Evolutionary conservation across 495 filamentous ascomycete species (phyloP).

Genomic region (Bacidia gigantensis): DNA sequence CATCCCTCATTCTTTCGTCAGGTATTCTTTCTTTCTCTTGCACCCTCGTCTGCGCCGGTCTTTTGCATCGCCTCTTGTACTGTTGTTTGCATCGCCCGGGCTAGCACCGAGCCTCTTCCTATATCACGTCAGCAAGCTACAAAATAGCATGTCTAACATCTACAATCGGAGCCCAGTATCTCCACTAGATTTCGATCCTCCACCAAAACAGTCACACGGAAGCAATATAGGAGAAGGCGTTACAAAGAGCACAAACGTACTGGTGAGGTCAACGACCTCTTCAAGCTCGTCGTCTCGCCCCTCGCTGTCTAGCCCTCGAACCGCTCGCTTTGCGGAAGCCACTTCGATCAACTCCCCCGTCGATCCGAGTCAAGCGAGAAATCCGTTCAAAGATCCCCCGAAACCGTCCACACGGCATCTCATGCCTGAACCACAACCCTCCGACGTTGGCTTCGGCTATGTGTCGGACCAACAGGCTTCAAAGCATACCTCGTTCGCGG

Average conservation of each 20-base stretch:
- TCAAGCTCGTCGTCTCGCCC: conserved; percentile 37
- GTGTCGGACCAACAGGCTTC: conserved; percentile 44
- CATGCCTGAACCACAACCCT: conserved; percentile 52
- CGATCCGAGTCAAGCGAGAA: conserved; percentile 36
- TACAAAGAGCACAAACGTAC: conserved; percentile 9
- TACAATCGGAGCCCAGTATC: conserved; percentile 1
- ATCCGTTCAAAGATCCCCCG: conserved; percentile 58
- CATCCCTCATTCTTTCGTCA: conserved; percentile 1
- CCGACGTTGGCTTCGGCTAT: conserved; percentile 87
- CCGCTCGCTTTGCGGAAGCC: conserved; percentile 81
- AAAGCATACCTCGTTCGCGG: conserved; percentile 34
- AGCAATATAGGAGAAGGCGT: conserved; percentile 8
- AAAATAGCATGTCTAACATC: conserved; percentile 18
- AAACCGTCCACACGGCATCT: conserved; percentile 36
- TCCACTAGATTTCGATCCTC: conserved; percentile 6
- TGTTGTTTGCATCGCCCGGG: background rate
- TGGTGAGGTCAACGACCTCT: conserved; percentile 21
- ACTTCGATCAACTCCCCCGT: conserved; percentile 79
- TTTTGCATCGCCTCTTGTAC: background rate
- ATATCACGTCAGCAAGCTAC: conserved; percentile 12
- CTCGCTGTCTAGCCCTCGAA: conserved; percentile 59
- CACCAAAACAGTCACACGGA: background rate
- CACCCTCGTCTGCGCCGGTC: background rate
- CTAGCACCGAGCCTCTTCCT: background rate
- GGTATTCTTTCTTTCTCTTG: conserved; percentile 1